Evolutionary conservation across 2,329 filamentous ascomycete species (phyloP).

Genomic region (Arthrobotrys musiformis): DNA sequence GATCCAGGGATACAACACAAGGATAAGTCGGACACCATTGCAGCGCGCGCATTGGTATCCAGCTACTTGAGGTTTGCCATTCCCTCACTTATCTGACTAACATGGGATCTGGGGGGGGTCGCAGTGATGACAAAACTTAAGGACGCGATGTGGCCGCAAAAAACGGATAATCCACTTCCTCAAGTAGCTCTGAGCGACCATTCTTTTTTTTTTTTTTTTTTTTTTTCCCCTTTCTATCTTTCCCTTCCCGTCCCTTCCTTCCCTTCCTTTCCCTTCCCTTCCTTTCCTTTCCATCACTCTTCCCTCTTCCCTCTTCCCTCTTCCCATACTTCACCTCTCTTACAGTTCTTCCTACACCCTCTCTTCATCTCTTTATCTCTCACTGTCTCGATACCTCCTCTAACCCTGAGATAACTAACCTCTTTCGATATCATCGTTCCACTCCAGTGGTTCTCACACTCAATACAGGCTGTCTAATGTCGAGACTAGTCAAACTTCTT

Average conservation of each 20-base stretch:
- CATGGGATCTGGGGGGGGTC: not conserved
- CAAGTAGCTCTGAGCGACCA: constrained; percentile 41
- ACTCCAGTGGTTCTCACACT: no score
- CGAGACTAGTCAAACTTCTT: no score
- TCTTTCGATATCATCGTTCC: no score
- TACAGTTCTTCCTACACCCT: not conserved
- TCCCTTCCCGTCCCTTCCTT: not conserved
- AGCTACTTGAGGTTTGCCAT: constrained; percentile 41
- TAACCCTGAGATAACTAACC: no score
- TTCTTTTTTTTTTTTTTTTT: not conserved
- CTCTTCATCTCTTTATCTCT: not conserved
- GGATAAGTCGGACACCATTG: constrained; percentile 13
- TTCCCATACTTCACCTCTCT: not conserved
- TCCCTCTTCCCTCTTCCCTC: not conserved
- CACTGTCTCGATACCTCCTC: no score
- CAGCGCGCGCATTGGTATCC: not conserved
- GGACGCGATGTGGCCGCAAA: not conserved
- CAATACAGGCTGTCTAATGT: no score
- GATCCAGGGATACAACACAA: not conserved
- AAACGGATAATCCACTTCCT: constrained; percentile 36
- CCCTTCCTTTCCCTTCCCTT: not conserved
- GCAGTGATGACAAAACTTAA: constrained; percentile 30
- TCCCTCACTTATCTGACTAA: not conserved
- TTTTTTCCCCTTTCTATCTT: not conserved
- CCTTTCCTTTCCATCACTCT: not conserved